These are phyloP conservation scores for Magnolia sinica DNA, from an alignment of 164 flowering plant species.

Conservation along the genomic window DNA sequence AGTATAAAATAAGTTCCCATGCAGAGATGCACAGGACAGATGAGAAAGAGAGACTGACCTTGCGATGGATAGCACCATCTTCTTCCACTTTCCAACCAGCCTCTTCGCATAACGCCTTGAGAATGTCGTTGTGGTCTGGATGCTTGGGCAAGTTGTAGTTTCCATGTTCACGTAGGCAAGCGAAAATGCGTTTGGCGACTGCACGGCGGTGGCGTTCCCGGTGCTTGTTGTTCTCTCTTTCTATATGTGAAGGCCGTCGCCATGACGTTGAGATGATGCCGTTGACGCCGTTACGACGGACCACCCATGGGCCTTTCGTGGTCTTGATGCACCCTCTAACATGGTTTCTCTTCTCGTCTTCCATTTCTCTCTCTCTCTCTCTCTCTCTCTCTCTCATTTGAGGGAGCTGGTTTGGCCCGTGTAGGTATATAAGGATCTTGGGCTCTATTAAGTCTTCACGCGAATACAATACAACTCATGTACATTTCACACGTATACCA, in stretches of 20 bases:
- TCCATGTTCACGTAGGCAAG: slow-evolving; percentile 48
- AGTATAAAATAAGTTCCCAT: too few species aligned
- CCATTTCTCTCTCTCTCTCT: neutral
- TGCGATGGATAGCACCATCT: slow-evolving; percentile 50
- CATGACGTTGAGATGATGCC: slow-evolving; percentile 28
- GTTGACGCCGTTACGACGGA: slow-evolving; percentile 29
- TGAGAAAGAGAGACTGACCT: slow-evolving; percentile 25
- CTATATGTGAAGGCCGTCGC: slow-evolving; percentile 42
- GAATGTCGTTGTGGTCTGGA: slow-evolving; percentile 49
- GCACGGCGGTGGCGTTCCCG: slow-evolving; percentile 46
- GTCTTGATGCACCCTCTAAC: slow-evolving; percentile 45
- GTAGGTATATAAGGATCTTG: too few species aligned
- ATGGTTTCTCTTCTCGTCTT: slow-evolving; percentile 7
- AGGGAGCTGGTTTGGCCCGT: too few species aligned
- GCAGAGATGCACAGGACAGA: neutral
- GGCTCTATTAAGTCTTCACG: too few species aligned
- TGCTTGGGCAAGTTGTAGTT: slow-evolving; percentile 53
- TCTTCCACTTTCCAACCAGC: slow-evolving; percentile 68
- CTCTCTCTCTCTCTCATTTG: neutral
- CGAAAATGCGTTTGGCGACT: slow-evolving; percentile 39
- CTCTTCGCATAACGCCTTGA: slow-evolving; percentile 56
- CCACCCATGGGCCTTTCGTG: slow-evolving; percentile 47
- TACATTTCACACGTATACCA: too few species aligned
- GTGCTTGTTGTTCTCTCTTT: slow-evolving; percentile 45
- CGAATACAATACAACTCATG: too few species aligned